A percentile compares a stretch with the other conserved stretches of the same genome.
These are phyloP conservation scores for Citeromyces hawaiiensis DNA, from an alignment of 1,139 yeast species.

Conservation along the genomic window DNA sequence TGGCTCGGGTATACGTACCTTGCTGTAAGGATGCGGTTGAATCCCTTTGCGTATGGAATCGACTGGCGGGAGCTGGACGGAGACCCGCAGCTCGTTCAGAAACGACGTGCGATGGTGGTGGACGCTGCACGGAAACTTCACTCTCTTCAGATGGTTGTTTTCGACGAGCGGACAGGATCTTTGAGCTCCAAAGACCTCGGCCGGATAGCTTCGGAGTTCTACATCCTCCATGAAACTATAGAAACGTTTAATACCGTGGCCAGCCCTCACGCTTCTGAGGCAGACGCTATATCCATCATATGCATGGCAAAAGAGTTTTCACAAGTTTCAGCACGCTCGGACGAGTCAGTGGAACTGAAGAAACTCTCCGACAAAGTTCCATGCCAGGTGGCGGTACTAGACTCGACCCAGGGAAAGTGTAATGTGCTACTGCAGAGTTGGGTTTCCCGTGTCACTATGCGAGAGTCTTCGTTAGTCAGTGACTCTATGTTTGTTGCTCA, in stretches of 20 bases:
- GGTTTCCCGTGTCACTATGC: conserved; percentile 60
- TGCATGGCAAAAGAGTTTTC: conserved; percentile 94
- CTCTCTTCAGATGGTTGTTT: conserved; percentile 81
- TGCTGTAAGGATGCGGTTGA: conserved; percentile 88
- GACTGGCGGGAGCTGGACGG: conserved; percentile 75
- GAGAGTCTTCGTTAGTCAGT: conserved; percentile 72
- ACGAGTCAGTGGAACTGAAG: conserved; percentile 66
- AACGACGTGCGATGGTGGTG: conserved; percentile 62
- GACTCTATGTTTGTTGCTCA: conserved; percentile 94
- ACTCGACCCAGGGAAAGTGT: conserved; percentile 75
- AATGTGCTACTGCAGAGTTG: conserved; percentile 80
- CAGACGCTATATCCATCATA: conserved; percentile 79
- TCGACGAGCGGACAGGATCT: conserved; percentile 73
- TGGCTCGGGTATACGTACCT: conserved; percentile 96
- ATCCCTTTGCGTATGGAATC: conserved; percentile 89
- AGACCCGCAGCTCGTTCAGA: conserved; percentile 69
- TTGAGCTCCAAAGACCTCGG: conserved; percentile 85
- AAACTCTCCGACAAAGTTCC: conserved; percentile 46
- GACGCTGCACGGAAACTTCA: conserved; percentile 77
- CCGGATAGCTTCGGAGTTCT: conserved; percentile 88
- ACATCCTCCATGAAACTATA: conserved; percentile 70
- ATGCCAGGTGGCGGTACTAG: conserved; percentile 72
- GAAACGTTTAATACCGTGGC: conserved; percentile 83
- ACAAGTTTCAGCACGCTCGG: conserved; percentile 77
- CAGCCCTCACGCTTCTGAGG: conserved; percentile 80